Conservation (phyloP, 2,329 filamentous ascomycete species). For the Aspergillus sp. region DNA sequence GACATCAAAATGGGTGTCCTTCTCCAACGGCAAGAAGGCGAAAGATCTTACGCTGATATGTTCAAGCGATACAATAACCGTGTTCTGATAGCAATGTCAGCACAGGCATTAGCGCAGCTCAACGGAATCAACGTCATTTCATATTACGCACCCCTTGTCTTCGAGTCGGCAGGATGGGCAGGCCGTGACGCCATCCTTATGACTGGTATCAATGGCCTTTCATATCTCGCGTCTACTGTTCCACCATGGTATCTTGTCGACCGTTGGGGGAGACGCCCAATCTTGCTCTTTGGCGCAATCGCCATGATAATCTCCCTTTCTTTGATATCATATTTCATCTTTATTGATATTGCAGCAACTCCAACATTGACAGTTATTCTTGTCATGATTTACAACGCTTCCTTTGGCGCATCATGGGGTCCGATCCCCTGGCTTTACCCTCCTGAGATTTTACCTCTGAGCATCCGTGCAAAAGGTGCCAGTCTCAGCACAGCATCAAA, state of each 20-base stretch:
- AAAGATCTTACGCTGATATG: conserved; percentile 87
- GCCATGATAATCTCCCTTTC: conserved; percentile 85
- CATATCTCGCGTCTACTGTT: conserved; percentile 84
- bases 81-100: conserved; percentile 98
- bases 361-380: conserved; percentile 82
- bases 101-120: conserved; percentile 87
- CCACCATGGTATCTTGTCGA: conserved; percentile 97
- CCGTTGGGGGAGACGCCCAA: conserved; percentile 77
- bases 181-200: conserved; percentile 88
- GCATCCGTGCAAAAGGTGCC: conserved; percentile 93
- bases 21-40: conserved; percentile 86
- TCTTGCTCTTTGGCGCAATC: conserved; percentile 79
- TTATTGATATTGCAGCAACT: conserved; percentile 67
- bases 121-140: conserved; percentile 99
- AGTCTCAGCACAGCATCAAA: conserved; percentile 94
- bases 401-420: conserved; percentile 96
- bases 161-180: conserved; percentile 92
- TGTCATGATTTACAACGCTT: conserved; percentile 97
- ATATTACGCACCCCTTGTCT: conserved; percentile 94
- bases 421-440: conserved; percentile 98
- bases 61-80: conserved; percentile 85
- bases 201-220: conserved; percentile 92
- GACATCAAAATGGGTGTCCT: conserved; percentile 99
- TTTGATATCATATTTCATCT: conserved; percentile 89
- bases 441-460: conserved; percentile 94